A percentile compares a stretch with the other conserved stretches of the same genome.
Conservation (phyloP, 1,284 basidiomycete species). For the Agaricales sp. region DNA sequence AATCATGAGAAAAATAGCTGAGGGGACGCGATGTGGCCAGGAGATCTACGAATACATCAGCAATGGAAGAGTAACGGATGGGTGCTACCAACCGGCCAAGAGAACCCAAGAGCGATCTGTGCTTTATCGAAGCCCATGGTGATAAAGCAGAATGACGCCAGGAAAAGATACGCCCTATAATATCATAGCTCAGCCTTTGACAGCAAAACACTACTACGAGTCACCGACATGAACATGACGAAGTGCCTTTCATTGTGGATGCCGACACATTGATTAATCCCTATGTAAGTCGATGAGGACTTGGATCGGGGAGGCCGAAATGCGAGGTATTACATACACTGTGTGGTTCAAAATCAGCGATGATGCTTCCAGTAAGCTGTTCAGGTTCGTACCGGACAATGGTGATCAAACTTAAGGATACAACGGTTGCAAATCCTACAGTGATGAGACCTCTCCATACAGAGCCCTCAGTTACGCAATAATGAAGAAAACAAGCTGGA, state of each 20-base stretch:
- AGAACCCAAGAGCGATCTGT: conserved; percentile 47
- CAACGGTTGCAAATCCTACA: conserved; percentile 91
- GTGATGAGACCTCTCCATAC: conserved; percentile 80
- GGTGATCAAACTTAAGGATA: conserved; percentile 91
- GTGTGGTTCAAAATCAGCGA: conserved; percentile 6
- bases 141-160: conserved; percentile 49
- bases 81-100: conserved; percentile 25
- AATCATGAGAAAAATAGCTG: conserved; percentile 59
- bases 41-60: conserved; percentile 16
- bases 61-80: conserved; percentile 3
- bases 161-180: conserved; percentile 60
- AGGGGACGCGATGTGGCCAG: conserved; percentile 65
- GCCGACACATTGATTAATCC: conserved; percentile 97
- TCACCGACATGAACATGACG: conserved; percentile 79
- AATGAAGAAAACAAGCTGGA: background rate
- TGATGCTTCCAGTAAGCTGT: background rate
- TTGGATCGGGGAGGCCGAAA: conserved; percentile 1
- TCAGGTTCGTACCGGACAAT: conserved; percentile 66
- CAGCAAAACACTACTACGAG: background rate
- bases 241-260: conserved; percentile 95
- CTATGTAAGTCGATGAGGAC: conserved; percentile 27
- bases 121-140: conserved; percentile 49
- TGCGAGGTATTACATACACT: conserved; percentile 23
- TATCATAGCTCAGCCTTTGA: conserved; percentile 1
- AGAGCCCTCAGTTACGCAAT: conserved; percentile 9